These are phyloP conservation scores for Auriscalpium microsporum DNA, from an alignment of 768 basidiomycete species.

Conservation along the genomic window DNA sequence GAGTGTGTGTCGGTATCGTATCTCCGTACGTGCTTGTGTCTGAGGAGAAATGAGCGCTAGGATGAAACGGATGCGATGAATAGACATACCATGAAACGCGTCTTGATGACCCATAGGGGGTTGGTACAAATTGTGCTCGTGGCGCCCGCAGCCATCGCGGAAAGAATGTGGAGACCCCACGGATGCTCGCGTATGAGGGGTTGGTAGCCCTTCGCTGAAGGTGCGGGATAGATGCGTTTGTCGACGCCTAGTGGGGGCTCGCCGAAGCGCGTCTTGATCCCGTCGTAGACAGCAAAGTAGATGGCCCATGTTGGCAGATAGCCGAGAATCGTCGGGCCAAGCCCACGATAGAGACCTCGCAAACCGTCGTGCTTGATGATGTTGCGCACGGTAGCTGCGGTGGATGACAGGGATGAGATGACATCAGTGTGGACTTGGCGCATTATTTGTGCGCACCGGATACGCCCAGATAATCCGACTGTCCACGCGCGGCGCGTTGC, in stretches of 20 bases:
- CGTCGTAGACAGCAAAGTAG: conserved; percentile 96
- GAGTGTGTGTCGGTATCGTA: conserved; percentile 78
- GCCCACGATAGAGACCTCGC: conserved; percentile 90
- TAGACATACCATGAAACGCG: conserved; percentile 85
- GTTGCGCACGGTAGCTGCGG: conserved; percentile 30
- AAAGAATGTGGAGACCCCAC: conserved; percentile 83
- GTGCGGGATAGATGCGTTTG: conserved; percentile 69
- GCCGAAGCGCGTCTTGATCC: conserved; percentile 80
- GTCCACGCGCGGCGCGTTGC: conserved; percentile 64
- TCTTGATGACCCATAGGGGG: conserved; percentile 98
- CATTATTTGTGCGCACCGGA: conserved; percentile 7
- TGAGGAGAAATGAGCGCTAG: conserved; percentile 22
- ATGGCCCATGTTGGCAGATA: conserved; percentile 99
- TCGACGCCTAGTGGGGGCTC: conserved; percentile 43
- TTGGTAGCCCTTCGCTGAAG: conserved; percentile 81
- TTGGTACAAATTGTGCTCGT: conserved; percentile 90
- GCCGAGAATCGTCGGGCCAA: conserved; percentile 92
- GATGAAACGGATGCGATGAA: conserved; percentile 8
- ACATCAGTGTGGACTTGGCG: conserved; percentile 9
- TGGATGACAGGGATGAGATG: conserved; percentile 31
- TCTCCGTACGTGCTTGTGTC: conserved; percentile 79
- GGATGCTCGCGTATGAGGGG: conserved; percentile 73
- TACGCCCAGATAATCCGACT: conserved; percentile 48
- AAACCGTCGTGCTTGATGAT: conserved; percentile 65
- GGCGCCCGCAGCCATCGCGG: conserved; percentile 94